These are phyloP conservation scores for Pseudonitzschia delicatissima DNA, from an alignment of 108 stramenopile species.

Conservation along the genomic window DNA sequence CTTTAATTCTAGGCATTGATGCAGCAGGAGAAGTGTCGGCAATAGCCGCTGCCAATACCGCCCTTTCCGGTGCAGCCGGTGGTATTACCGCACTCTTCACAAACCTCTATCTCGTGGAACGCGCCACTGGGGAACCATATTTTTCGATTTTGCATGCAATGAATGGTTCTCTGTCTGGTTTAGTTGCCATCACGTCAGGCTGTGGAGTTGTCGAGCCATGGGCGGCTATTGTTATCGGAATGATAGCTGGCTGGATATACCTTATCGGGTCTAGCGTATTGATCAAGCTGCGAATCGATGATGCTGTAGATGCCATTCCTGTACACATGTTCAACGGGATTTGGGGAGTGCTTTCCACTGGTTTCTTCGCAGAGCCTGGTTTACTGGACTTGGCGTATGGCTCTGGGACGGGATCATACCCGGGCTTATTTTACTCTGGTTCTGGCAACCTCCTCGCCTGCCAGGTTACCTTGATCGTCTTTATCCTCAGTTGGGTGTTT, in stretches of 20 bases:
- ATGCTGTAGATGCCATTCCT: conserved; percentile 92
- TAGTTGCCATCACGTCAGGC: conserved; percentile 84
- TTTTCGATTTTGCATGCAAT: conserved; percentile 47
- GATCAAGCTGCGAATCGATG: conserved; percentile 75
- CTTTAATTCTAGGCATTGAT: conserved; percentile 48
- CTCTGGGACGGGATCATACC: conserved; percentile 39
- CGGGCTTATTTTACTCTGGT: conserved; percentile 69
- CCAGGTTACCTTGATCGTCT: conserved; percentile 63
- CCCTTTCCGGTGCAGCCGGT: conserved; percentile 56
- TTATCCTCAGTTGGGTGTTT: conserved; percentile 69
- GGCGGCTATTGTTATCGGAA: conserved; percentile 83
- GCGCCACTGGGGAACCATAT: conserved; percentile 45
- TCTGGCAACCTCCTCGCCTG: conserved; percentile 65
- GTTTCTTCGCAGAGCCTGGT: conserved; percentile 60
- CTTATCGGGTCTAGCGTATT: conserved; percentile 48
- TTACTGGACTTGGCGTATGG: conserved; percentile 35
- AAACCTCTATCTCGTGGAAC: conserved; percentile 40
- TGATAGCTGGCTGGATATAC: conserved; percentile 78
- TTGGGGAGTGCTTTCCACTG: conserved; percentile 86
- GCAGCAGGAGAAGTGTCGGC: conserved; percentile 54
- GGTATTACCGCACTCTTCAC: conserved; percentile 48
- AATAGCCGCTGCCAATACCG: conserved; percentile 72
- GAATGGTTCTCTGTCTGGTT: conserved; percentile 67
- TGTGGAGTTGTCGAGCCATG: conserved; percentile 80
- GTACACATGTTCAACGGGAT: conserved; percentile 81